Percentiles rank a stretch among this genome's conserved stretches.
phyloP scores from a whole-genome alignment of 257 asterid species.

The Gentiana straminea region DNA sequence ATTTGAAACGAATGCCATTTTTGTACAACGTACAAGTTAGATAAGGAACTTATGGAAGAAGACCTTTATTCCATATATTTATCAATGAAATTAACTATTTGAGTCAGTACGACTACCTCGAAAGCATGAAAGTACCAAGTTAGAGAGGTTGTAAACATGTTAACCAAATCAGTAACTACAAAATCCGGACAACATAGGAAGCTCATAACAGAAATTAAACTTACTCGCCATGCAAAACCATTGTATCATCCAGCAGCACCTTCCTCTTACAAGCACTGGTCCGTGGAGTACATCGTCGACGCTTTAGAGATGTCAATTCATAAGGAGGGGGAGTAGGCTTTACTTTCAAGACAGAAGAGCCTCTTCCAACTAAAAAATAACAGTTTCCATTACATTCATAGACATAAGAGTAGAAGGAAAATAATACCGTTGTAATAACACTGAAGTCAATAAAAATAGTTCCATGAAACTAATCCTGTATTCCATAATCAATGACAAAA shows the following conservation, averaged over 20 bases:
- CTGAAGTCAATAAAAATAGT: background rate
- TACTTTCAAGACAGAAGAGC: slow-evolving; percentile 68
- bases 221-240: slow-evolving; percentile 99
- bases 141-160: too few species aligned
- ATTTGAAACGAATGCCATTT: too few species aligned
- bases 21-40: too few species aligned
- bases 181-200: too few species aligned
- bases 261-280: slow-evolving; percentile 62
- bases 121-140: too few species aligned
- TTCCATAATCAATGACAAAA: slow-evolving; percentile 3
- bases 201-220: slow-evolving; percentile 19
- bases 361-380: slow-evolving; percentile 53
- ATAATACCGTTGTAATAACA: background rate
- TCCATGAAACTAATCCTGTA: background rate
- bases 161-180: too few species aligned
- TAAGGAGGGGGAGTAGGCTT: slow-evolving; percentile 68
- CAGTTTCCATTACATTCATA: slow-evolving; percentile 1
- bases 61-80: too few species aligned
- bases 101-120: too few species aligned
- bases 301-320: slow-evolving; percentile 62
- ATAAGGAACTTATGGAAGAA: too few species aligned
- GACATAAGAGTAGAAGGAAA: background rate
- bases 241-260: slow-evolving; percentile 79
- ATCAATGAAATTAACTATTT: too few species aligned
- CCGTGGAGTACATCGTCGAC: slow-evolving; percentile 48